A percentile compares a stretch with the other conserved stretches of the same genome.
Conservation (phyloP, 2,329 filamentous ascomycete species). For the Alternaria conjuncta region DNA sequence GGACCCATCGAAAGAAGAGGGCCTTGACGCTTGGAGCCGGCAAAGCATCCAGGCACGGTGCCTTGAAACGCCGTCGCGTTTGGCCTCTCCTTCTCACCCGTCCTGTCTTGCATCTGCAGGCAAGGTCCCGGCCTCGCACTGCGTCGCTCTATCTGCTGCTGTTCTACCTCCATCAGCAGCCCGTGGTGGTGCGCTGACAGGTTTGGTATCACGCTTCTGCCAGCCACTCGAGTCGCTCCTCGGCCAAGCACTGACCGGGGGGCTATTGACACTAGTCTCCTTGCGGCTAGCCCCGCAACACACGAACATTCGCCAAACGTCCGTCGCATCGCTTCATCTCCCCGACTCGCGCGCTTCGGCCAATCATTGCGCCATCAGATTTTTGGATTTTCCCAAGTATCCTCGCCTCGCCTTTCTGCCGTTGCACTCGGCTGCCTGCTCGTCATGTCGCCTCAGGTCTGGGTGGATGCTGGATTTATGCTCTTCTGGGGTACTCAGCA, state of each 20-base stretch:
- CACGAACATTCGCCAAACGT: slow-evolving; percentile 36
- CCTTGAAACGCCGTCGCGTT: slow-evolving; percentile 36
- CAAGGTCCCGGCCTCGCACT: slow-evolving; percentile 3
- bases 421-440: slow-evolving; percentile 1
- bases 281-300: slow-evolving; percentile 17
- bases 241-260: slow-evolving; percentile 12
- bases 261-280: slow-evolving; percentile 14
- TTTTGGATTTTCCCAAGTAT: slow-evolving; percentile 19
- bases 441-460: slow-evolving; percentile 11
- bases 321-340: slow-evolving; percentile 44
- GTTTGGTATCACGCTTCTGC: slow-evolving; percentile 19
- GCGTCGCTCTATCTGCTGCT: slow-evolving; percentile 12
- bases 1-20: slow-evolving; percentile 28
- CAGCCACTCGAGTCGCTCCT: slow-evolving; percentile 14
- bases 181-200: slow-evolving; percentile 6
- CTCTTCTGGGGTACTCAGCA: background rate
- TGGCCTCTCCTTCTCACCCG: slow-evolving; percentile 12
- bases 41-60: slow-evolving; percentile 14
- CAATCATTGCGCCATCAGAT: slow-evolving; percentile 27
- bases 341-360: slow-evolving; percentile 37
- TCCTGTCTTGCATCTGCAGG: slow-evolving; percentile 19
- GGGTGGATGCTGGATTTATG: slow-evolving; percentile 1
- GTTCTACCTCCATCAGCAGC: slow-evolving; percentile 18
- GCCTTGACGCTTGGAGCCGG: slow-evolving; percentile 24
- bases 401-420: slow-evolving; percentile 10